A percentile compares a stretch with the other conserved stretches of the same genome.
These are phyloP conservation scores for Bolboschoenoplectus hybrid DNA, from an alignment of 202 grass and related monocot genomes.

Conservation along the genomic window DNA sequence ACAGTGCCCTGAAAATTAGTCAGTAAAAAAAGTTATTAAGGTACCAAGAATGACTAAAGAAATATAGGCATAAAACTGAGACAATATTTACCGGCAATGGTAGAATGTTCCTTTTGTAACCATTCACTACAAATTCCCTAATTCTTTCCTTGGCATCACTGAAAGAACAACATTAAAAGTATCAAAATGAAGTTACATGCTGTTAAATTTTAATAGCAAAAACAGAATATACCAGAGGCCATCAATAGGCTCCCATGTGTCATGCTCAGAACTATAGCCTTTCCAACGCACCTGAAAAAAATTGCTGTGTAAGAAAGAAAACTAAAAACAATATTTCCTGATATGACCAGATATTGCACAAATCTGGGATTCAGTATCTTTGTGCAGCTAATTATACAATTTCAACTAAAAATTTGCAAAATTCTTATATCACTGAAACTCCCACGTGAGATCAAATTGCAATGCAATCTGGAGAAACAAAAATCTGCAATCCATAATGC, in stretches of 20 bases:
- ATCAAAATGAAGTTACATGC: constrained; percentile 19
- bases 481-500: neutral
- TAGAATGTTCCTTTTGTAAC: constrained; percentile 54
- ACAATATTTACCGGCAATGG: constrained; percentile 45
- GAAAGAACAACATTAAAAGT: constrained; percentile 34
- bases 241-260: constrained; percentile 78
- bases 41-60: neutral
- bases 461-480: neutral
- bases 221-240: constrained; percentile 58
- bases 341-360: neutral
- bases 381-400: neutral
- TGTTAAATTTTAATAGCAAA: neutral
- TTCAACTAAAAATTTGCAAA: neutral
- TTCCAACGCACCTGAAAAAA: constrained; percentile 72
- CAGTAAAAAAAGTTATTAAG: neutral
- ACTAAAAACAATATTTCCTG: neutral
- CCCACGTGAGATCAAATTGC: neutral
- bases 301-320: neutral
- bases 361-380: neutral
- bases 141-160: constrained; percentile 69
- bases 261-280: constrained; percentile 63
- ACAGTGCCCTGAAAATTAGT: constrained; percentile 42
- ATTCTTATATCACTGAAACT: too few species aligned
- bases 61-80: neutral
- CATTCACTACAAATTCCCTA: constrained; percentile 65